Conservation (phyloP, 2,329 filamentous ascomycete species). For the Aotearoamyces nothofagi region DNA sequence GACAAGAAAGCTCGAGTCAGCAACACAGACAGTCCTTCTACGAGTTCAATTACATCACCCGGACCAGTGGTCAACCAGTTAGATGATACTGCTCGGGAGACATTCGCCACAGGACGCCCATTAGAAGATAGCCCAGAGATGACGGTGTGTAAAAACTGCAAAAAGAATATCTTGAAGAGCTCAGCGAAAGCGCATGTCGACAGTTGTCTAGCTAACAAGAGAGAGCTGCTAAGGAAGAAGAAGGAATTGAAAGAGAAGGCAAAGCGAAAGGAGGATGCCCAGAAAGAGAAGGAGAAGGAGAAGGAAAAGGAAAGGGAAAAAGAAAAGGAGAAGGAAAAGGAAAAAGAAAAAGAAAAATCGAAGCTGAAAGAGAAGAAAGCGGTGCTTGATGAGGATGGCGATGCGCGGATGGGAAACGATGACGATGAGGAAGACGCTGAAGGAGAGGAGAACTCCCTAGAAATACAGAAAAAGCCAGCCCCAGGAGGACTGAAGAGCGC, state of each 20-base stretch:
- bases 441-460: conserved; percentile 23
- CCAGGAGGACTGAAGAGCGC: conserved; percentile 21
- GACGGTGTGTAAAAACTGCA: conserved; percentile 86
- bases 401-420: conserved; percentile 23
- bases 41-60: conserved; percentile 29
- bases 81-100: conserved; percentile 60
- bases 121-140: conserved; percentile 68
- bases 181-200: conserved; percentile 68
- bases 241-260: conserved; percentile 24
- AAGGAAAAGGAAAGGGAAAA: conserved; percentile 9
- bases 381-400: conserved; percentile 16
- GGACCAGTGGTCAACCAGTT: conserved; percentile 49
- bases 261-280: no score
- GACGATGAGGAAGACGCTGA: conserved; percentile 25
- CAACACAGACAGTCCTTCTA: conserved; percentile 22
- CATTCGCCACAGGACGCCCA: conserved; percentile 69
- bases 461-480: conserved; percentile 3
- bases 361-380: conserved; percentile 2
- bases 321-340: conserved; percentile 16
- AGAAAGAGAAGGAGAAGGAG: conserved; percentile 22
- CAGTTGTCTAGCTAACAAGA: conserved; percentile 57
- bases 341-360: conserved; percentile 14
- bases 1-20: conserved; percentile 36
- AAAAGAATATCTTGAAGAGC: conserved; percentile 67
- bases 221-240: conserved; percentile 19